Base-by-base conservation (phyloP, 1,284 basidiomycete genomes). In the Meira miltonrushii region DNA sequence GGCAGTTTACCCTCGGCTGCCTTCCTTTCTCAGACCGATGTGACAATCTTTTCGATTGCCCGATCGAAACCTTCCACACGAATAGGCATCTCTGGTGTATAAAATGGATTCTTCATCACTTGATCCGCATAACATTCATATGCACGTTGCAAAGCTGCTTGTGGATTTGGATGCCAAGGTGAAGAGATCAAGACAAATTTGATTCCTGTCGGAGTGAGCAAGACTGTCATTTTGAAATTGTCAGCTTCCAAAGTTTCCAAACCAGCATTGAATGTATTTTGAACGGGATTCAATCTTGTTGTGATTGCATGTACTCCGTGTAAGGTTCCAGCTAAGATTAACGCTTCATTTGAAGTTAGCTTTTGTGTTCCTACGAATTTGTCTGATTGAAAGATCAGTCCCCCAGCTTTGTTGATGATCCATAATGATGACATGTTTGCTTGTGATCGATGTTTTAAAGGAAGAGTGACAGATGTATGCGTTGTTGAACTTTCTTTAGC, bases 101-200 rank as follows among this genome's bases (percentile, higher is more conserved):
- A 92, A 81, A 99, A 99, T 0, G 95, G 95, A 76, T 97, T 97
- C 83, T 98, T 97, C 92, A 96, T 95, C 56, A 95, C 92, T 4
- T 89, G 87, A 75, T 96, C 93, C 1, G 91, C 84, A 81, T 93
- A 96, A 13, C 85, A 85, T 78, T 94, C 90, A 79, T 95, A 95
- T 55, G 91, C 86, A 75, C 86, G 88, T 72, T 88, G 87, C 10
- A 81, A 66, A 23, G 79, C 67, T 2, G 64, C 61, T 0, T 68
- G 64, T 15, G 82, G 61, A 57, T 85, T 83, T 56, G 84, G 80
- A 75, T 94, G 88, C 48, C 86, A 82, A 13, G 89, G 81, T 0
- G 89, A 88, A 1, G 89, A 90, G 48, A 97, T 81, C 1, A 98
- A 81, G 2, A 99, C 91, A 67, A 98, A 95, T 79, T 98, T 98